Conservation (phyloP, 1,139 yeast species). For the Martiniozyma asiatica region DNA sequence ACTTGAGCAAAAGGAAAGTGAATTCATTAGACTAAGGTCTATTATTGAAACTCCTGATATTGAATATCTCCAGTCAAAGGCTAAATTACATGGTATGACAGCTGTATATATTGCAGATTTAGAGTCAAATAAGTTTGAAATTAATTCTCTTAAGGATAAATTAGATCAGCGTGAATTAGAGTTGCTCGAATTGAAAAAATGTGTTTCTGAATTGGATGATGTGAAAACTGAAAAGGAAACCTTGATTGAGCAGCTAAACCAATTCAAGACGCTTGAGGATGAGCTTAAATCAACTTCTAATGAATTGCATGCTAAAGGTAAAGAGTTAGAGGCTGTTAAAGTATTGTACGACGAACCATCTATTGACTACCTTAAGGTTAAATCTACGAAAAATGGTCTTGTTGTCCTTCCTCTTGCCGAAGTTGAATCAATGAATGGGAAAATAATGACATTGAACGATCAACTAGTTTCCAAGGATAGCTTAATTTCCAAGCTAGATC, state of each 20-base stretch:
- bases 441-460: neutral
- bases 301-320: slow-evolving; percentile 2
- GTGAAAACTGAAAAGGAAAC: no score
- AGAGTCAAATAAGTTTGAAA: no score
- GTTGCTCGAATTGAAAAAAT: no score
- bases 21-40: neutral
- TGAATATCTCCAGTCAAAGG: slow-evolving; percentile 10
- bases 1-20: slow-evolving; percentile 1
- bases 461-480: no score
- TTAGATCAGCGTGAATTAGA: no score
- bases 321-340: slow-evolving; percentile 1
- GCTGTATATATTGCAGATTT: no score
- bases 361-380: slow-evolving; percentile 7
- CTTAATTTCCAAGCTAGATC: neutral
- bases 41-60: slow-evolving; percentile 23
- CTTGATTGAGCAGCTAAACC: no score
- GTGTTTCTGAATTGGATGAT: no score
- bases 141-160: no score
- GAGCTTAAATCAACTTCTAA: slow-evolving; percentile 9
- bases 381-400: slow-evolving; percentile 1
- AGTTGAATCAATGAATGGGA: neutral
- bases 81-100: slow-evolving; percentile 14
- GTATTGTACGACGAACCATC: slow-evolving; percentile 7
- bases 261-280: no score
- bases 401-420: neutral